These are phyloP conservation scores for Aurantiochytrium sp. DNA, from an alignment of 108 stramenopile genomes.

Conservation along the genomic window DNA sequence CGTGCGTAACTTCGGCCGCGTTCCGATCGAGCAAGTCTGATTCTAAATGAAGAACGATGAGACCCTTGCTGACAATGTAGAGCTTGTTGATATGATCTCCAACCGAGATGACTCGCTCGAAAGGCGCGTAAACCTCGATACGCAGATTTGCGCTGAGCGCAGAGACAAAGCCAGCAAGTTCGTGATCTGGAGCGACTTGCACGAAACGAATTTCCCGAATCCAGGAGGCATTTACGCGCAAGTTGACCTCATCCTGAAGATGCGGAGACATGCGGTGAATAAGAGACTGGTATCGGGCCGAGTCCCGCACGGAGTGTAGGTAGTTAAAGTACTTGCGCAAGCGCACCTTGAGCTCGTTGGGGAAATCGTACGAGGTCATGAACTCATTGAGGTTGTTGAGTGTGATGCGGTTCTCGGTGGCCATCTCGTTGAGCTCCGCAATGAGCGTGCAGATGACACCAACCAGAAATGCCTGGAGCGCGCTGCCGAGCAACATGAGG, in stretches of 20 bases:
- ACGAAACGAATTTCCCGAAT: not conserved
- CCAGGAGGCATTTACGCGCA: not conserved
- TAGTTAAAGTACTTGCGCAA: not conserved
- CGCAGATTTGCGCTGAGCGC: not conserved
- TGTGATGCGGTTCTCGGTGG: not conserved
- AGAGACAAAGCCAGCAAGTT: not conserved
- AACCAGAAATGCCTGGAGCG: not conserved
- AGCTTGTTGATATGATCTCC: not conserved
- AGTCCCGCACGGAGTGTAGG: not conserved
- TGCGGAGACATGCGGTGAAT: not conserved
- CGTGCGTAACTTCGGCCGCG: not conserved
- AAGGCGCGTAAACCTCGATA: conserved; percentile 5
- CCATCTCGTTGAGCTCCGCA: not conserved
- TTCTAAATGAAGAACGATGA: not conserved
- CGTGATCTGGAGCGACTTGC: not conserved
- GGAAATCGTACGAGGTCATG: not conserved
- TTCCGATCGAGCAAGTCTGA: not conserved
- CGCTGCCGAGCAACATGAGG: not conserved
- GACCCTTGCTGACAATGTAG: not conserved
- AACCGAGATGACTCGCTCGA: not conserved
- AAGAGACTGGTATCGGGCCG: not conserved
- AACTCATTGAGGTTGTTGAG: conserved; percentile 4
- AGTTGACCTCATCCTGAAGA: not conserved
- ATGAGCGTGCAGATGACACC: not conserved
- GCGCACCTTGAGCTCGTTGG: not conserved